Base-by-base conservation (phyloP, 495 filamentous ascomycete genomes). In the Xylaria grammica region DNA sequence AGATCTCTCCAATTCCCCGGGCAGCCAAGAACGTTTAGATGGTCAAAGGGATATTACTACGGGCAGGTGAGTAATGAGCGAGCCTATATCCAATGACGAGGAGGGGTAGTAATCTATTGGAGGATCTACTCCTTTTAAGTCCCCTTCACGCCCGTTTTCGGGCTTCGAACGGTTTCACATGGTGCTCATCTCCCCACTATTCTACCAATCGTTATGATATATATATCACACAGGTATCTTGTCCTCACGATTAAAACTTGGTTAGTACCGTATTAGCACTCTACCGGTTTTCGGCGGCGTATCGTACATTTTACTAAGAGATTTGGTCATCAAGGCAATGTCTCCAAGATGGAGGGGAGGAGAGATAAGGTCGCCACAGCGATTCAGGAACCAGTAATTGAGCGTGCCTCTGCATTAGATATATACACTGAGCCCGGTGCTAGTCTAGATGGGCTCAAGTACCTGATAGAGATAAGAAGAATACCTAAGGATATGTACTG, bases 121-220 rank as follows among this genome's bases (percentile, higher is more conserved):
- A 42, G 22, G 10, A 48, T 19, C 36, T 34, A n/a, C 46, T 51
- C 29, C 58, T 61, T 42, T n/a, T 51, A 40, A 42, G 45, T 32
- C 20, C 22, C 60, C 22, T 53, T 42, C n/a, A 27, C 20, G 20
- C 34, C 60, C 60, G 60, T 53, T 62, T 24, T 62, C 49, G 49
- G 49, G 24, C 49, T 30, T 26, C 17, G 48, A 32, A 30, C 36
- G 20, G 17, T 27, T 34, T 24, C 58, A 38, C 29, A 46, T 2
- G 20, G n/a, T 5, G 13, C 3, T 49, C 24, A 48, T 9, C 30
- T 17, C 36, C 34, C 34, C 20, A 55, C 20, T 42, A 40, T 42
- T 55, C 34, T 20, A 20, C 54, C 10, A 30, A 42, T 19, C 36
- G 26, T 57, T 60, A 36, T 22, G 29, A 50, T 48, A 22, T 49